Base-by-base conservation (phyloP, 352 stramenopile species). In the Pythium volutum region DNA sequence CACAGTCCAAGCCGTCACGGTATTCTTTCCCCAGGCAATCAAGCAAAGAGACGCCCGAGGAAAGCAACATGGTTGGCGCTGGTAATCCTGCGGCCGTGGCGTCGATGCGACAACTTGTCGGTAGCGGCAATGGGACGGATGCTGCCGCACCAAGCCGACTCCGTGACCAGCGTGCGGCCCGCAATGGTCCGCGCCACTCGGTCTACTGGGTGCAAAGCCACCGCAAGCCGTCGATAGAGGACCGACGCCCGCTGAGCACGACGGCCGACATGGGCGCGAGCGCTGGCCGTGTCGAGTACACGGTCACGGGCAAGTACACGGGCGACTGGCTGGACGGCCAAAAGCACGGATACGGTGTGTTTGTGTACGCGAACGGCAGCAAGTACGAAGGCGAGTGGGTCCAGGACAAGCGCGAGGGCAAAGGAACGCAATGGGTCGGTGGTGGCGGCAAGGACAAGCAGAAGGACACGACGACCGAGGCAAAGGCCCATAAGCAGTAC, bases 291-390 rank as follows among this genome's bases (percentile, higher is more conserved):
- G 72, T 88, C 31, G 72, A 86, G 53, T 93, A 89, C 45, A 79
- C 79, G 25, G 51, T 89, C 39, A 59, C 81, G 26, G 81, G 79
- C 39, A 93, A 91, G 63, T 95, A 99, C 77, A 97, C 96, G 50
- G 95, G 96, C 25, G 79, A 97, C 63, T 98, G 94, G 94, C 87
- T 88, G 55, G 74, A 95, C 46, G 96, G 97, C 48, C 80, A 92
- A 62, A 96, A 97, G 67, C 89, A 98, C 71, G 96, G 96, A 8
- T 91, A 91, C 59, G 96, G 96, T 12, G 89, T 80, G 27, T 87
- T 97, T 38, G 60, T 93, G 34, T 96, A 93, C 55, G 77, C 84
- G 14, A 96, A 97, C 63, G 91, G 91, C 10, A 95, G 90, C 76
- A 95, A 91, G 56, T 97, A 96, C 67, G 77, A 96, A 62, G 92